These are phyloP conservation scores for Lentinus tigrinus DNA, from an alignment of 768 basidiomycete genomes.

Conservation along the genomic window DNA sequence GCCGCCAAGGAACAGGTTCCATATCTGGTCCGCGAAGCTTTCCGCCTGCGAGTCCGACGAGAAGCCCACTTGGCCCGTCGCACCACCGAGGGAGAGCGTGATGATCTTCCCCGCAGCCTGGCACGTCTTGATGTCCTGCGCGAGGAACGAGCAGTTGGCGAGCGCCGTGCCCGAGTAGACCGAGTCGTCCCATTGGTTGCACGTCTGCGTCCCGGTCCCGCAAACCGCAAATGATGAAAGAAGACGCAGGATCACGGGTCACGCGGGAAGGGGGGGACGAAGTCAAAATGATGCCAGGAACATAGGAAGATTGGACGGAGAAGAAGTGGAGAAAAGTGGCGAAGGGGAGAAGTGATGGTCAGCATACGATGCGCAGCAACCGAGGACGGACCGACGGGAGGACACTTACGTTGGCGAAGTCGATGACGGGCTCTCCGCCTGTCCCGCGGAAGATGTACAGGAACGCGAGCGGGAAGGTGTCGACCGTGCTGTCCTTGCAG, in stretches of 20 bases:
- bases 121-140: slow-evolving; percentile 59
- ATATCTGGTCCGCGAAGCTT: slow-evolving; percentile 62
- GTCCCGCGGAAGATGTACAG: slow-evolving; percentile 55
- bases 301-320: not conserved
- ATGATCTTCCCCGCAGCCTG: slow-evolving; percentile 43
- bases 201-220: slow-evolving; percentile 40
- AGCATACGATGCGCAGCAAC: not conserved
- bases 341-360: not conserved
- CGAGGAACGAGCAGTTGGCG: slow-evolving; percentile 58
- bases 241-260: not conserved
- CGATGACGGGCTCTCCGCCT: slow-evolving; percentile 55
- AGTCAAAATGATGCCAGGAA: no score
- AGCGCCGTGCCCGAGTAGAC: slow-evolving; percentile 62
- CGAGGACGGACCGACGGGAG: not conserved
- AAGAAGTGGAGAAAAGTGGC: not conserved
- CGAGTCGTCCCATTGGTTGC: slow-evolving; percentile 52
- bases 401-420: slow-evolving; percentile 53
- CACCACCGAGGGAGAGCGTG: slow-evolving; percentile 40
- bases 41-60: slow-evolving; percentile 53
- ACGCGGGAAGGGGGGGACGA: not conserved
- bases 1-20: slow-evolving; percentile 72
- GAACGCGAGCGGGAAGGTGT: slow-evolving; percentile 62
- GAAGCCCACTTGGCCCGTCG: slow-evolving; percentile 62
- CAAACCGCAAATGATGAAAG: not conserved
- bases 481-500: slow-evolving; percentile 49